These are phyloP conservation scores for Malbranchea cinnamomea DNA, from an alignment of 2,329 filamentous ascomycete species.

Conservation along the genomic window DNA sequence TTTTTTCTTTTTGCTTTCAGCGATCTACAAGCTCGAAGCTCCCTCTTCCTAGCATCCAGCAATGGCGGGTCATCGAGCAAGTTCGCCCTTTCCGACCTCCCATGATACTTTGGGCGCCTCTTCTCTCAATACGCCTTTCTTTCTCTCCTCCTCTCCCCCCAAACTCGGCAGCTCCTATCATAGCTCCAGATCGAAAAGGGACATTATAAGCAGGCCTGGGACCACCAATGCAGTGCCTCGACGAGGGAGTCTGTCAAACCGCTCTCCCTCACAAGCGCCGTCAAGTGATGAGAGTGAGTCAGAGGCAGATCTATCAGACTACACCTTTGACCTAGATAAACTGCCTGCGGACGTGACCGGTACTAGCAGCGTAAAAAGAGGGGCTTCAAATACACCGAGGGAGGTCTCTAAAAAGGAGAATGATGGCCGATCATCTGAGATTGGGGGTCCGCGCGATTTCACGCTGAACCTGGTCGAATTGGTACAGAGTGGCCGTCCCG, in stretches of 20 bases:
- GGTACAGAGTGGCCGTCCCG: constrained; percentile 19
- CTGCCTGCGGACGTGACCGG: constrained; percentile 18
- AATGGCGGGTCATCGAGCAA: constrained; percentile 24
- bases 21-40: not conserved
- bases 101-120: constrained; percentile 29
- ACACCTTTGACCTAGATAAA: constrained; percentile 25
- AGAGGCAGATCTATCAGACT: constrained; percentile 26
- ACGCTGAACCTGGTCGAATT: constrained; percentile 28
- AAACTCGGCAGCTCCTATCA: constrained; percentile 7
- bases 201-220: not conserved
- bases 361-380: constrained; percentile 6
- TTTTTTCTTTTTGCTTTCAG: not conserved
- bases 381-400: not conserved
- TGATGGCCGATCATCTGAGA: constrained; percentile 21
- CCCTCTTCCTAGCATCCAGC: constrained; percentile 4
- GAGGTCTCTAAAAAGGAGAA: constrained; percentile 13
- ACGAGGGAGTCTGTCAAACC: constrained; percentile 5
- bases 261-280: constrained; percentile 12
- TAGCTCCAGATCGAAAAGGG: constrained; percentile 2
- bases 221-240: constrained; percentile 2
- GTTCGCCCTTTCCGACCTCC: constrained; percentile 24
- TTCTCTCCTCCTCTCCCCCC: constrained; percentile 24
- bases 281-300: constrained; percentile 18
- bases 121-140: constrained; percentile 22
- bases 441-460: constrained; percentile 28